Evolutionary conservation across 2,329 filamentous ascomycete genomes (phyloP), one percentile per base, ranked within the genome.

Genomic region (Aulographum hederae): DNA sequence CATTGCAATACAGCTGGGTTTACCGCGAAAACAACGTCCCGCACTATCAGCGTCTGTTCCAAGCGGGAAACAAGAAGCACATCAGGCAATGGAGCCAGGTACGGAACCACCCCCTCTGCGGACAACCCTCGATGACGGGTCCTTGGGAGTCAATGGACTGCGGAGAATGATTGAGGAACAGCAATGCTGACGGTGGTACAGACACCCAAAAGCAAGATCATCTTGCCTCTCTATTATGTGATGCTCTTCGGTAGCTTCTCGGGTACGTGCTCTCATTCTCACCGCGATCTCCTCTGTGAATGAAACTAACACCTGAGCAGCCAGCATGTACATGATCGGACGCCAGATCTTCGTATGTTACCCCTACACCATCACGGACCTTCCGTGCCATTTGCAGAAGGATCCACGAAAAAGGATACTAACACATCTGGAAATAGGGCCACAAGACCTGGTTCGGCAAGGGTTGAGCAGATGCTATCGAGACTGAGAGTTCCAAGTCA

Each of bases 41-140:
- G 35, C 47, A 77, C 51, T 67, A 77, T 61, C 79, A 86, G 67
- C 65, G 69, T 49, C 58, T 69, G 45, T 82, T 80, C 64, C 78
- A 84, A 62, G 61, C 66, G 42, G 73, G 79, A 45, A 78, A 78
- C 56, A 70, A 16, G 8, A n/a, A 13, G 10, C 21, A 68, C 47
- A 57, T 72, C 43, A 72, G 79, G 47, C 57, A 80, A 53, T 85
- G 79, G 78, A 63, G 69, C 57, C 82, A 84, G 58, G 78, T 85
- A 67, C 53, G 75, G 65, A 26, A 26, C 35, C 18, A 26, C 18
- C 17, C 18, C 34, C 35, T 26, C 26, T 30, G 31, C 38, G 18
- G 8, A 8, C 31, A 33, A 31, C 6, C 8, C 6, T 11, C 6
- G 15, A 32, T n/a, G 5, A 13, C 6, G 18, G 5, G n/a, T 8